A percentile compares a stretch with the other conserved stretches of the same genome.
Evolutionary conservation across 2,329 filamentous ascomycete species (phyloP).

Genomic region (Neodidymelliopsis sp.): DNA sequence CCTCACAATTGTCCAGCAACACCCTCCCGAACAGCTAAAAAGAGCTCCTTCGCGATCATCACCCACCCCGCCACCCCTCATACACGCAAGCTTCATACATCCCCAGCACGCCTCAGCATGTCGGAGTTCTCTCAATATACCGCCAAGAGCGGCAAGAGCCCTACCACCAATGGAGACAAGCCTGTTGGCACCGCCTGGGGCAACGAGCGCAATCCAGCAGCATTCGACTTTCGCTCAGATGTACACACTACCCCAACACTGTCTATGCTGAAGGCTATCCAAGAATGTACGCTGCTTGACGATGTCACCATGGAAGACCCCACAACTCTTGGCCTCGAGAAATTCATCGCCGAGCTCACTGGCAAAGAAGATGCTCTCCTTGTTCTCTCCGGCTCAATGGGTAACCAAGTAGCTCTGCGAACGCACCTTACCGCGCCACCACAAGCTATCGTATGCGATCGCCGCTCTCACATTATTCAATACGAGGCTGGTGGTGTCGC

Average conservation of each 20-base stretch:
- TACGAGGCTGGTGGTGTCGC: conserved; percentile 76
- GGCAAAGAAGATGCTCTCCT: conserved; percentile 80
- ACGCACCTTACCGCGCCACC: conserved; percentile 81
- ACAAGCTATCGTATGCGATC: conserved; percentile 79
- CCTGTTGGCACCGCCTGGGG: conserved; percentile 45
- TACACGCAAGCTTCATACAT: conserved; percentile 25
- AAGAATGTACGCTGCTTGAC: conserved; percentile 77
- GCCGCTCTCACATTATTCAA: conserved; percentile 77
- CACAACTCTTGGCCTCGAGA: conserved; percentile 78
- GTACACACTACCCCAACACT: conserved; percentile 51
- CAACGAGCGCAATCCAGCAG: conserved; percentile 58
- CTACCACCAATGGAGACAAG: conserved; percentile 20
- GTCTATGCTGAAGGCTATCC: conserved; percentile 83
- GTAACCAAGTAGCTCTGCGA: conserved; percentile 85
- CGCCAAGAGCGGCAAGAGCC: conserved; percentile 36
- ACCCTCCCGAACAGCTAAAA: conserved; percentile 12
- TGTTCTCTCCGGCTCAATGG: conserved; percentile 91
- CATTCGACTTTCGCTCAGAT: conserved; percentile 63
- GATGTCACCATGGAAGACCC: conserved; percentile 84
- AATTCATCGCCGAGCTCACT: conserved; percentile 74
- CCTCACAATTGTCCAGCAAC: conserved; percentile 37
- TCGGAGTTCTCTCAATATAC: conserved; percentile 42
- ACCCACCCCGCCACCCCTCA: conserved; percentile 18
- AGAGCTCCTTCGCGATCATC: conserved; percentile 4
- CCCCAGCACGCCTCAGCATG: conserved; percentile 33